A percentile compares a stretch with the other conserved stretches of the same genome.
These are phyloP conservation scores for Starmerella davenportii DNA, from an alignment of 805 yeast species.

Conservation along the genomic window DNA sequence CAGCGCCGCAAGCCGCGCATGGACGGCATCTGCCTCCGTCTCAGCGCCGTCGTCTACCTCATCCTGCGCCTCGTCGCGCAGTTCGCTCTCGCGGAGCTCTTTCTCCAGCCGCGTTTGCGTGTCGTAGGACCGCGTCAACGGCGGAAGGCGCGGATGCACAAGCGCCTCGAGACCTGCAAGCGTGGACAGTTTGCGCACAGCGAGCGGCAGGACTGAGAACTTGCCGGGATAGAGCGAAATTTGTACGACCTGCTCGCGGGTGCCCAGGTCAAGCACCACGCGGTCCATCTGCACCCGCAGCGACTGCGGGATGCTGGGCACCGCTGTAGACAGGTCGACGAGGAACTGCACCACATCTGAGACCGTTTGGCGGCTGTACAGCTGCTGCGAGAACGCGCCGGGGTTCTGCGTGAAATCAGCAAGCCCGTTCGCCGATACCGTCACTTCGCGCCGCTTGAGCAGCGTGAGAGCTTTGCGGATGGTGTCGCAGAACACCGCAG, in stretches of 20 bases:
- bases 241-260: constrained; percentile 26
- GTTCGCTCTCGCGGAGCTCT: not conserved
- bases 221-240: constrained; percentile 56
- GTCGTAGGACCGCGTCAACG: constrained; percentile 5
- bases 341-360: constrained; percentile 28
- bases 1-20: no score
- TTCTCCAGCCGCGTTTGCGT: not conserved
- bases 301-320: constrained; percentile 38
- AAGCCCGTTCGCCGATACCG: constrained; percentile 26
- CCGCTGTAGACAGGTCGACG: constrained; percentile 29
- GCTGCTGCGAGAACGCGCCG: constrained; percentile 4
- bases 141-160: constrained; percentile 18
- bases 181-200: constrained; percentile 22
- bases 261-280: constrained; percentile 21
- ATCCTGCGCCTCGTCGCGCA: not conserved
- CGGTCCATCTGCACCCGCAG: constrained; percentile 42
- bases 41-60: not conserved
- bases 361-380: constrained; percentile 19
- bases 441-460: constrained; percentile 16
- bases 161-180: constrained; percentile 14
- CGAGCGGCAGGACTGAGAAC: constrained; percentile 55
- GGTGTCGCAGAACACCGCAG: constrained; percentile 3
- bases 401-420: constrained; percentile 13
- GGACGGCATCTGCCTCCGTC: no score
- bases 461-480: constrained; percentile 30